Conservation (phyloP, 176 grass and related monocot genomes). For the Aegilops umbellulata region DNA sequence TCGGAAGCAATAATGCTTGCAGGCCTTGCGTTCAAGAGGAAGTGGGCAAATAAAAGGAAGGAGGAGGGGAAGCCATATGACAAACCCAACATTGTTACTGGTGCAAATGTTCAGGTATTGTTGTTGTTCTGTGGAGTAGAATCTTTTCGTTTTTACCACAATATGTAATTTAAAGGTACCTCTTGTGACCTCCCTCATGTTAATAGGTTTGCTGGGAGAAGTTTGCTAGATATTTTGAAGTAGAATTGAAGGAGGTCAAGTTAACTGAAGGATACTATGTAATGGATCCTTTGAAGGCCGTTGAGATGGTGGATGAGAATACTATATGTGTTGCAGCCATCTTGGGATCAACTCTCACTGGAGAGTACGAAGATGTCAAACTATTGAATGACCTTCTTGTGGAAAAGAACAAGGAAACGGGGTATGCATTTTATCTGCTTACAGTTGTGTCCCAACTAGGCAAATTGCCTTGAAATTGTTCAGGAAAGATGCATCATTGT, state of each 20-base stretch:
- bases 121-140: neutral
- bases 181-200: neutral
- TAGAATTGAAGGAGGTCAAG: conserved; percentile 76
- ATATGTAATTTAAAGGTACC: neutral
- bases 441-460: neutral
- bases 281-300: conserved; percentile 68
- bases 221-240: conserved; percentile 73
- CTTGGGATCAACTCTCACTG: conserved; percentile 69
- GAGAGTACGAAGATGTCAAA: conserved; percentile 72
- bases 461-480: neutral
- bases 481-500: neutral
- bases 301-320: conserved; percentile 71
- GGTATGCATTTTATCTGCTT: conserved; percentile 28
- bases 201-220: conserved; percentile 76
- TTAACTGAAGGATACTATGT: conserved; percentile 61
- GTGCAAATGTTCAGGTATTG: conserved; percentile 75
- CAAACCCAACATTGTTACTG: conserved; percentile 78
- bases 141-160: neutral
- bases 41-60: conserved; percentile 69
- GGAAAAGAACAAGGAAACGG: conserved; percentile 68
- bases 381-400: conserved; percentile 51
- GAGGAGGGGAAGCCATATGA: conserved; percentile 55
- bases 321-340: conserved; percentile 73
- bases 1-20: conserved; percentile 84
- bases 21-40: conserved; percentile 75